phyloP scores from a whole-genome alignment of 139 green algal genomes.

The Axilococcus clingmanii region DNA sequence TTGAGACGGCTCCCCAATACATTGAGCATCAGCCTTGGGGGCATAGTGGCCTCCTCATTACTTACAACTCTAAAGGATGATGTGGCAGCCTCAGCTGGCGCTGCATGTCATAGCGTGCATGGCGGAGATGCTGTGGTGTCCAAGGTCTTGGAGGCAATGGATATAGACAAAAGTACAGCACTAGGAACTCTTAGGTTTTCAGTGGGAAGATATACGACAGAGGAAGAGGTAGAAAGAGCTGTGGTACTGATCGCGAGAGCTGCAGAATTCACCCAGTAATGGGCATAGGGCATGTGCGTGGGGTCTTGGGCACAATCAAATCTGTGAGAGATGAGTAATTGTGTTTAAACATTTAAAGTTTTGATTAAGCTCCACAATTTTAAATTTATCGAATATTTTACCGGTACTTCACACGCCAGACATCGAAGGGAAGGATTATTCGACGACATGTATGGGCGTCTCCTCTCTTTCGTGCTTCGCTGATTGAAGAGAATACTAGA shows the following conservation, averaged over 20 bases:
- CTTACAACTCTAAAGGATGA: constrained; percentile 32
- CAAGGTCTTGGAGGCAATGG: constrained; percentile 22
- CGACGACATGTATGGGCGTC: too few species aligned
- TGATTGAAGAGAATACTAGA: too few species aligned
- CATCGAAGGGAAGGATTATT: too few species aligned
- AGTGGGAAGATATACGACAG: constrained; percentile 27
- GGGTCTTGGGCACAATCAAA: too few species aligned
- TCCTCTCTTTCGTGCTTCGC: too few species aligned
- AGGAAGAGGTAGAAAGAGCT: not conserved
- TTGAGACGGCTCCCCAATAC: constrained; percentile 63
- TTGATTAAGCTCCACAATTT: too few species aligned
- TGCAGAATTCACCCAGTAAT: not conserved
- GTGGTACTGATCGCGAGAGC: not conserved
- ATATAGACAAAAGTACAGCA: constrained; percentile 36
- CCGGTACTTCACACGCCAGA: too few species aligned
- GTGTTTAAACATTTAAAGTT: too few species aligned
- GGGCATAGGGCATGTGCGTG: too few species aligned
- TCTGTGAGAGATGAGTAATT: too few species aligned
- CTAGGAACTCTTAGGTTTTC: constrained; percentile 63
- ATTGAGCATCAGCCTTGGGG: constrained; percentile 56
- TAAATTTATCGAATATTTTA: too few species aligned
- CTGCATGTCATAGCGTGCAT: constrained; percentile 54
- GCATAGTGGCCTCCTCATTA: constrained; percentile 31
- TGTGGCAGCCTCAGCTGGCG: constrained; percentile 56
- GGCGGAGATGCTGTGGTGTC: constrained; percentile 9